phyloP scores from a whole-genome alignment of 345 rosid genomes.

The Moricandia moricandioides region DNA sequence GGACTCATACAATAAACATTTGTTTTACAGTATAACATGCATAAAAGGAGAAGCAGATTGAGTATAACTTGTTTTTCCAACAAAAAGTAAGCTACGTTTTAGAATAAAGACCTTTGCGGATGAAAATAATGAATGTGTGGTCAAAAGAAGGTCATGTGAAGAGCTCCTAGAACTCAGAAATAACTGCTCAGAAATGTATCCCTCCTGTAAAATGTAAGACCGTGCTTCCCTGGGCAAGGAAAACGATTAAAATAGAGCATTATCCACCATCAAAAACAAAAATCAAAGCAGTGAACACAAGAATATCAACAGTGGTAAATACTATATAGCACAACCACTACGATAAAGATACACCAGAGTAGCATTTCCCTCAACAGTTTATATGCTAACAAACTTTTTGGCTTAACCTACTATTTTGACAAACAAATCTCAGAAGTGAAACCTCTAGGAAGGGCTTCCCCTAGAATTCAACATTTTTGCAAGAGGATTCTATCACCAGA shows the following conservation, averaged over 20 bases:
- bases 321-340: conserved; percentile 9
- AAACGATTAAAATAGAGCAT: conserved; percentile 19
- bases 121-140: conserved; percentile 57
- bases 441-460: conserved; percentile 10
- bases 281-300: conserved; percentile 5
- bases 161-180: conserved; percentile 71
- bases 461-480: not conserved
- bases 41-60: conserved; percentile 20
- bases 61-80: not conserved
- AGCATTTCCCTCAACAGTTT: not conserved
- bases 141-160: conserved; percentile 68
- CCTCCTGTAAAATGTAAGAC: conserved; percentile 77
- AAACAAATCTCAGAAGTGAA: conserved; percentile 17
- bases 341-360: not conserved
- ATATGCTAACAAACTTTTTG: conserved; percentile 3
- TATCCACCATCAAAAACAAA: conserved; percentile 17
- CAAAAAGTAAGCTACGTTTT: conserved; percentile 11
- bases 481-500: not conserved
- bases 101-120: conserved; percentile 58
- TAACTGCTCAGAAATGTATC: conserved; percentile 79
- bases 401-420: conserved; percentile 7
- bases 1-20: not conserved
- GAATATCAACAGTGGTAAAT: not conserved
- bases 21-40: not conserved
- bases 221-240: conserved; percentile 56